These are phyloP conservation scores for Diaporthe caulivora DNA, from an alignment of 2,329 filamentous ascomycete genomes.

Conservation along the genomic window DNA sequence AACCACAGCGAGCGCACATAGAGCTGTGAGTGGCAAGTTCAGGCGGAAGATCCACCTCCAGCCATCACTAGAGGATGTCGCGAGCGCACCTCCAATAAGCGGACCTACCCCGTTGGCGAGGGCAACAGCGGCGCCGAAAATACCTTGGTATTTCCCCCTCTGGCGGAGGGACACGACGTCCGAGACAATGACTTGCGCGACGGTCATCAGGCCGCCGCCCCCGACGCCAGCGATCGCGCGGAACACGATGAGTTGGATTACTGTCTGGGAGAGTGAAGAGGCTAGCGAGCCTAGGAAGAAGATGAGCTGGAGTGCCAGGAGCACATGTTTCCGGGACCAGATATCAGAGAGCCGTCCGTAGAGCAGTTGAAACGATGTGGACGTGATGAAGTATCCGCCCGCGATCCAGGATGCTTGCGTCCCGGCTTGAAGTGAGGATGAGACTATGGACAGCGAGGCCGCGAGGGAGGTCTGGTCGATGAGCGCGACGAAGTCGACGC, in stretches of 20 bases:
- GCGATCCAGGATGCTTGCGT: constrained; percentile 60
- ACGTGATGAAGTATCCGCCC: constrained; percentile 64
- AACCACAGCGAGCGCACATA: constrained; percentile 36
- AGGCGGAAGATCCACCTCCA: constrained; percentile 25
- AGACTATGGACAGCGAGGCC: constrained; percentile 61
- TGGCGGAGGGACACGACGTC: constrained; percentile 40
- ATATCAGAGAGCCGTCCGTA: constrained; percentile 73
- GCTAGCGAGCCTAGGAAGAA: constrained; percentile 40
- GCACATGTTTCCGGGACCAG: constrained; percentile 60
- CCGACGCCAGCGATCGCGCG: constrained; percentile 38
- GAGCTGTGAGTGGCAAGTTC: constrained; percentile 38
- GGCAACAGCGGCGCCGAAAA: constrained; percentile 38
- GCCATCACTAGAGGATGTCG: background rate
- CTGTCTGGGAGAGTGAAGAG: constrained; percentile 36
- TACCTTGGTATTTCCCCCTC: constrained; percentile 39
- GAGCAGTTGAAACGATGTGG: constrained; percentile 72
- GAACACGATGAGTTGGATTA: constrained; percentile 39
- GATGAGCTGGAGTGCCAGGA: constrained; percentile 33
- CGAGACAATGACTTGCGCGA: constrained; percentile 35
- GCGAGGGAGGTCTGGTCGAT: constrained; percentile 68
- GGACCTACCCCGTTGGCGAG: constrained; percentile 36
- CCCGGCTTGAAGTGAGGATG: constrained; percentile 53
- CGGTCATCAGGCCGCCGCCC: constrained; percentile 39
- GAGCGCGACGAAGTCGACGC: constrained; percentile 59
- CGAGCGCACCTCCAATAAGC: constrained; percentile 32